Evolutionary conservation across 306 rosid species (phyloP), one percentile per base, ranked within the genome.

Genomic region (Quercus berberidifolia): DNA sequence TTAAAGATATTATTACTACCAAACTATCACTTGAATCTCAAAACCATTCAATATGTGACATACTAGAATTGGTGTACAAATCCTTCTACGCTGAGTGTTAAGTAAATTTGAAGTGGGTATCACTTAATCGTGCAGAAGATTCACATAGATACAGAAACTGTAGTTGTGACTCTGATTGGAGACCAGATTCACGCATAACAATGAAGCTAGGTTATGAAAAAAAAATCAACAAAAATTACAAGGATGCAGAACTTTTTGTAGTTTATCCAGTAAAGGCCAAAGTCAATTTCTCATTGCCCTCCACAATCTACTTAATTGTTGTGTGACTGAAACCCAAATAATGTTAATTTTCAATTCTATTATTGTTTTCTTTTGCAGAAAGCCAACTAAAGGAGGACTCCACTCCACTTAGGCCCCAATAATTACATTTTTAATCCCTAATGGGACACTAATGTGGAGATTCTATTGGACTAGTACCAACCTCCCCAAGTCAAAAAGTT

Each of bases 401-500:
- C 86, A 79, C 73, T 74, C 77, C 86, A 83, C 84, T 74, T 55
- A 59, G 76, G 60, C 62, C 76, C 62, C 76, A 82, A 85, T 87
- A 73, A 85, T 86, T 86, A 60, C 54, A 73, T 74, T 75, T 79
- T 55, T 56, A 64, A 46, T 78, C 71, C 78, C 26, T 84, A 73
- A 68, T 75, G 75, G 69, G 43, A 51, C 67, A 38, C 79, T 73
- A 38, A 64, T 57, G 35, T n/a, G 26, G n/a, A 76, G 35, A 68
- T 38, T n/a, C 71, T 6, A 56, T 78, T 64, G 87, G 77, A 69
- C 74, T 69, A 79, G 91, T 80, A 76, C 55, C 58, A 78, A 77
- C 91, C 90, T 82, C 89, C 90, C 87, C 87, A 52, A 63, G 75
- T 63, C 52, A 58, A 31, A 13, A 64, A 75, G 78, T 25, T 21